These are phyloP conservation scores for Veloporphyrellus conicus DNA, from an alignment of 1,284 basidiomycete species.

Conservation along the genomic window DNA sequence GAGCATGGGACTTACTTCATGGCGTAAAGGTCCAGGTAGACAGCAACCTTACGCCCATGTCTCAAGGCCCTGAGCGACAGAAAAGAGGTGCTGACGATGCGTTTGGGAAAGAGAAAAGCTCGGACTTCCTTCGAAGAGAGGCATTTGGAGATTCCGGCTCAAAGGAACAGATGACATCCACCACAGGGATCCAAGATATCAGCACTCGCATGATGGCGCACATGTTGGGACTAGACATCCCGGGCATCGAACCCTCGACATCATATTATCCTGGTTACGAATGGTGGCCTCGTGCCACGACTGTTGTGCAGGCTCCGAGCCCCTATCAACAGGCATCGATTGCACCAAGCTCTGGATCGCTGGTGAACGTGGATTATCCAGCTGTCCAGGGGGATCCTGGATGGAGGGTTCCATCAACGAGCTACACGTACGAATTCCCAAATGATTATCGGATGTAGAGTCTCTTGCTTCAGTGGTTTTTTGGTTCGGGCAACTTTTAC, in stretches of 20 bases:
- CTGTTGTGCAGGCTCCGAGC: constrained; percentile 5
- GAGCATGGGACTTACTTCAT: constrained; percentile 66
- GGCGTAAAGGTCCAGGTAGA: constrained; percentile 61
- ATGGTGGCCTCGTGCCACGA: constrained; percentile 59
- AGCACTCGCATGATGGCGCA: constrained; percentile 64
- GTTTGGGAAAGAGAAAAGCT: constrained; percentile 52
- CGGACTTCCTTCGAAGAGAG: constrained; percentile 46
- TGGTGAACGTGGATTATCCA: constrained; percentile 18
- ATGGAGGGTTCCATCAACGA: constrained; percentile 19
- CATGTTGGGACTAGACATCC: constrained; percentile 61
- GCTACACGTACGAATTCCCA: constrained; percentile 23
- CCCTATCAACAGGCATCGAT: constrained; percentile 18
- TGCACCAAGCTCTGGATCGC: constrained; percentile 5
- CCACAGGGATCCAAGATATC: constrained; percentile 51
- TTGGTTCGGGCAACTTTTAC: no score
- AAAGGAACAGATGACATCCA: constrained; percentile 19
- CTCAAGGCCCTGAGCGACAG: constrained; percentile 40
- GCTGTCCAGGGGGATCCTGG: constrained; percentile 10
- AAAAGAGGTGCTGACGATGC: constrained; percentile 66
- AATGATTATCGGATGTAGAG: constrained; percentile 23
- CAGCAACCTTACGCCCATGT: constrained; percentile 35
- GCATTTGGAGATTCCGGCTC: constrained; percentile 33
- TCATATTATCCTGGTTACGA: constrained; percentile 69
- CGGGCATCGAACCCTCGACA: constrained; percentile 56
- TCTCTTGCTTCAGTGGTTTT: no score